These are phyloP conservation scores for Diversispora epigaea DNA, from an alignment of 192 early-diverging fungal species.

Conservation along the genomic window DNA sequence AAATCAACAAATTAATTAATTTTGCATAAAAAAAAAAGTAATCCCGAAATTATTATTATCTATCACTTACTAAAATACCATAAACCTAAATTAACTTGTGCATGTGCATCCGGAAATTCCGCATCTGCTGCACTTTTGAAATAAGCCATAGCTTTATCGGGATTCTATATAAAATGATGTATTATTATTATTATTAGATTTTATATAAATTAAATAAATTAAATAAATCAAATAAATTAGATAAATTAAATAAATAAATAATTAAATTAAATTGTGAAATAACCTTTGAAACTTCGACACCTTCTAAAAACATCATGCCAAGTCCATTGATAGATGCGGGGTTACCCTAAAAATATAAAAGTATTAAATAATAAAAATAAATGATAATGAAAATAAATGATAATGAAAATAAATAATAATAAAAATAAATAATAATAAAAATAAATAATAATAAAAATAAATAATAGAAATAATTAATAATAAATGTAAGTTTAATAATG, in stretches of 20 bases:
- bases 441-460: neutral
- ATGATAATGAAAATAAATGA: neutral
- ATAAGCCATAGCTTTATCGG: conserved; percentile 58
- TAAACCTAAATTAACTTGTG: conserved; percentile 69
- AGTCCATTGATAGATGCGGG: conserved; percentile 69
- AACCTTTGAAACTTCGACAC: conserved; percentile 31
- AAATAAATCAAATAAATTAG: no score
- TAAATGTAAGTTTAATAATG: neutral
- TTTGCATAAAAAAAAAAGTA: neutral
- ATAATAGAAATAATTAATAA: neutral
- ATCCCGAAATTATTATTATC: neutral
- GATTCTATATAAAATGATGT: conserved; percentile 38
- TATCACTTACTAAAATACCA: conserved; percentile 35
- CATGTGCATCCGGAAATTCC: conserved; percentile 75
- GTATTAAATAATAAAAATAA: neutral
- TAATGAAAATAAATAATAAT: no score
- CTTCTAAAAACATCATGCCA: conserved; percentile 80
- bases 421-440: no score
- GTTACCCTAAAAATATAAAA: conserved; percentile 48
- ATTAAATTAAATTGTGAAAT: neutral
- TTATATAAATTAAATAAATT: neutral
- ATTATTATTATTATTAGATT: no score
- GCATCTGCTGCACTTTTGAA: conserved; percentile 69
- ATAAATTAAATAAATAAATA: neutral
- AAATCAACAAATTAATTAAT: neutral